Conservation (phyloP, 2,329 filamentous ascomycete genomes). For the Macroventuria anomochaeta region DNA sequence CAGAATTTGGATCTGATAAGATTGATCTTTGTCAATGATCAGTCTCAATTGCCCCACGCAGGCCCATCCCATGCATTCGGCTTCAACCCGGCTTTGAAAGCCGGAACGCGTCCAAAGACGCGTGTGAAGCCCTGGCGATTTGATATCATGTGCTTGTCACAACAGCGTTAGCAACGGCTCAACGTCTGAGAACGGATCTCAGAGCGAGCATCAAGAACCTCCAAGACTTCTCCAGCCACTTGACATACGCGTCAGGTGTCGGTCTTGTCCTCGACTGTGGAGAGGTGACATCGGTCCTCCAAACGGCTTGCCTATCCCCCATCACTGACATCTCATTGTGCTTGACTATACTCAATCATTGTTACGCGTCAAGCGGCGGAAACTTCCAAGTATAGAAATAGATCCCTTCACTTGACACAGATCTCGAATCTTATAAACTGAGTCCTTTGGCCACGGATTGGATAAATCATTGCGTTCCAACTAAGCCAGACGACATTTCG, state of each 20-base stretch:
- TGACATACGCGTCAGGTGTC: not conserved
- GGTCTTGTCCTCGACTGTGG: not conserved
- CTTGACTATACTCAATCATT: too few relatives aligned
- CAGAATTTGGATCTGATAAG: constrained; percentile 37
- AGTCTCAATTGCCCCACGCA: constrained; percentile 4
- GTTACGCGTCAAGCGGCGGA: too few relatives aligned
- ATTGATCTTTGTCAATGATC: constrained; percentile 24
- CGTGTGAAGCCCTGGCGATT: constrained; percentile 3
- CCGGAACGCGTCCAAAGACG: constrained; percentile 11
- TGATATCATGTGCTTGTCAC: not conserved
- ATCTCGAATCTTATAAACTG: too few relatives aligned
- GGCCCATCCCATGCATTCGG: not conserved
- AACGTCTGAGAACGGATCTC: not conserved
- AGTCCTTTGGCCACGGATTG: too few relatives aligned
- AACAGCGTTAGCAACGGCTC: not conserved
- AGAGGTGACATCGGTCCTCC: too few relatives aligned
- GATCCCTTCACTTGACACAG: too few relatives aligned
- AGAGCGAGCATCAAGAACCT: not conserved
- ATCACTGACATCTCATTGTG: too few relatives aligned
- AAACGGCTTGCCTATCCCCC: too few relatives aligned
- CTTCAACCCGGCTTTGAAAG: not conserved
- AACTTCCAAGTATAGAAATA: too few relatives aligned
- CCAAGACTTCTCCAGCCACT: not conserved
- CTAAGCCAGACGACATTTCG: too few relatives aligned
- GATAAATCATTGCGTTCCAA: too few relatives aligned